These are phyloP conservation scores for Euphorbia lathyris DNA, from an alignment of 345 rosid species.

Conservation along the genomic window DNA sequence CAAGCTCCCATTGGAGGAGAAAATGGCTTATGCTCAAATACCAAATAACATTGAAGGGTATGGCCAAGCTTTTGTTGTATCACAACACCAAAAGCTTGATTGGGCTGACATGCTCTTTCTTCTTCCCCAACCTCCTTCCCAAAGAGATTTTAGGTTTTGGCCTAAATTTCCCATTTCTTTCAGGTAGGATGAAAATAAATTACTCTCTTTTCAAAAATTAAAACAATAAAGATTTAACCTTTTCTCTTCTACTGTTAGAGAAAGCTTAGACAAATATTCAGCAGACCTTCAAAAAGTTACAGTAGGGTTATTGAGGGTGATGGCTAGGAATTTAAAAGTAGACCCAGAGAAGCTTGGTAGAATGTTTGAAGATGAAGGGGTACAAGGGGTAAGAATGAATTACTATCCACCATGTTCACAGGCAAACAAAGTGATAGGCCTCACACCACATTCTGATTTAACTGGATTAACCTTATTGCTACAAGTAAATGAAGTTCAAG, in stretches of 20 bases:
- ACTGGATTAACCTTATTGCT: constrained; percentile 32
- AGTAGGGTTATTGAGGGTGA: constrained; percentile 17
- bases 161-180: constrained; percentile 36
- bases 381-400: constrained; percentile 41
- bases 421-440: constrained; percentile 34
- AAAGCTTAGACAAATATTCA: constrained; percentile 32
- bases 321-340: constrained; percentile 34
- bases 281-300: constrained; percentile 20
- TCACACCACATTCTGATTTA: constrained; percentile 40
- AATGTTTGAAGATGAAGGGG: constrained; percentile 27
- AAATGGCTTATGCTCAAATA: constrained; percentile 33
- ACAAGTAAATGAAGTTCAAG: constrained; percentile 30
- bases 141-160: constrained; percentile 35
- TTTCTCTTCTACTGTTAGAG: constrained; percentile 9
- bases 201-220: too few relatives aligned
- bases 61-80: constrained; percentile 53
- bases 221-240: too few relatives aligned
- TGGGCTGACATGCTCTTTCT: constrained; percentile 55
- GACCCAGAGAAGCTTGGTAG: constrained; percentile 22
- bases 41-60: constrained; percentile 45
- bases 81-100: constrained; percentile 49
- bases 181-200: too few relatives aligned
- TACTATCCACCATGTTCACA: constrained; percentile 40
- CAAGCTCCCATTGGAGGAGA: constrained; percentile 37
- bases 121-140: constrained; percentile 21